These are phyloP conservation scores for Umbelopsis vinacea DNA, from an alignment of 192 early-diverging fungal genomes.

Conservation along the genomic window DNA sequence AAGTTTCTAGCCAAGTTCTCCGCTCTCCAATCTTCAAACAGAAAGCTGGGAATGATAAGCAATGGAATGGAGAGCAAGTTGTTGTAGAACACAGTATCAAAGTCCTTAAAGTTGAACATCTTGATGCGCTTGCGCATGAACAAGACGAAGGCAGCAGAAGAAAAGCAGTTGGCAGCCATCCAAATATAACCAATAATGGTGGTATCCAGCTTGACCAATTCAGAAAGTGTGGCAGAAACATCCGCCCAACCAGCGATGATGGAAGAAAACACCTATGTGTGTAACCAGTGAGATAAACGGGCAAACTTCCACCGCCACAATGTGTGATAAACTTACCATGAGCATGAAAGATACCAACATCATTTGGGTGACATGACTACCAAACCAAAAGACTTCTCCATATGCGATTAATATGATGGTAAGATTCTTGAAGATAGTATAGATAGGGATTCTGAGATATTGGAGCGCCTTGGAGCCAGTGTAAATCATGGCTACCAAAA, in stretches of 20 bases:
- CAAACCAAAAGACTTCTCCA: slow-evolving; percentile 84
- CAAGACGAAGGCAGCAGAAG: slow-evolving; percentile 86
- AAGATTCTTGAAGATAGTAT: slow-evolving; percentile 98
- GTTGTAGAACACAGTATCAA: slow-evolving; percentile 99
- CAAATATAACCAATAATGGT: slow-evolving; percentile 74
- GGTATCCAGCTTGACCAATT: slow-evolving; percentile 37
- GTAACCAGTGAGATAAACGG: neutral
- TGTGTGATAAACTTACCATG: slow-evolving; percentile 59
- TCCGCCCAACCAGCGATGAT: slow-evolving; percentile 88
- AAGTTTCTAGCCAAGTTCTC: slow-evolving; percentile 63
- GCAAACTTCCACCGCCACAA: neutral
- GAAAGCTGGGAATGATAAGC: slow-evolving; percentile 66
- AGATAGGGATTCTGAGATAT: slow-evolving; percentile 90
- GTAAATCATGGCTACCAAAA: slow-evolving; percentile 94
- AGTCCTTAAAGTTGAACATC: slow-evolving; percentile 92
- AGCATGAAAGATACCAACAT: slow-evolving; percentile 85
- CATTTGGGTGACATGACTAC: slow-evolving; percentile 77
- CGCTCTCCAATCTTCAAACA: slow-evolving; percentile 71
- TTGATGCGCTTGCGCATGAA: slow-evolving; percentile 91
- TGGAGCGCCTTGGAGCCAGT: slow-evolving; percentile 94
- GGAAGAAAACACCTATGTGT: slow-evolving; percentile 78
- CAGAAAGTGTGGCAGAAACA: slow-evolving; percentile 45
- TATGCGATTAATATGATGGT: slow-evolving; percentile 98
- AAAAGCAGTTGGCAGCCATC: slow-evolving; percentile 93
- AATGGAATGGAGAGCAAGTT: slow-evolving; percentile 89